A percentile compares a stretch with the other conserved stretches of the same genome.
These are phyloP conservation scores for Hawksworthiomyces lignivorus DNA, from an alignment of 2,329 filamentous ascomycete species.

Conservation along the genomic window DNA sequence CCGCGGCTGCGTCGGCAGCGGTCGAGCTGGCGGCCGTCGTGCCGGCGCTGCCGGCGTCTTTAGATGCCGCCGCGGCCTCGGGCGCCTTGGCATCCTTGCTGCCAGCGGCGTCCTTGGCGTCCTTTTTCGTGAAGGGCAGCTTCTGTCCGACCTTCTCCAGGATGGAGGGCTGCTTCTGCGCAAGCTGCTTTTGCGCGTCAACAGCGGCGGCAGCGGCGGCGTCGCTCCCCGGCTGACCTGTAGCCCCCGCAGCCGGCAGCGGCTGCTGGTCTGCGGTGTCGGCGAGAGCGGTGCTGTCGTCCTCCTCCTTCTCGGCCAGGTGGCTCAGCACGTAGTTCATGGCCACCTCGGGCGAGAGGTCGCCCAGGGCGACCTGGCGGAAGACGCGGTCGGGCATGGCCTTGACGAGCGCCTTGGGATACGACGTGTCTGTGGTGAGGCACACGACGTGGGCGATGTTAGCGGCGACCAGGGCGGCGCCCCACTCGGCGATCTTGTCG, in stretches of 20 bases:
- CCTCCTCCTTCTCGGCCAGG: constrained; percentile 45
- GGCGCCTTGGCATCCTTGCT: too few species aligned
- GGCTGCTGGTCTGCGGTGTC: constrained; percentile 10
- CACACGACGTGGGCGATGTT: constrained; percentile 94
- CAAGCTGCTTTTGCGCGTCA: too few species aligned
- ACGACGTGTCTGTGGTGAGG: constrained; percentile 81
- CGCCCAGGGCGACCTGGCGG: constrained; percentile 74
- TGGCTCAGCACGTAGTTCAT: constrained; percentile 86
- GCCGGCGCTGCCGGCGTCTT: background rate
- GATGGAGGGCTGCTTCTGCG: constrained; percentile 4
- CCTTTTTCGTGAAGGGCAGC: constrained; percentile 6
- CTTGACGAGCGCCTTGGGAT: constrained; percentile 78
- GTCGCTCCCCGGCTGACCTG: constrained; percentile 5
- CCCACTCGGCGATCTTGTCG: constrained; percentile 83
- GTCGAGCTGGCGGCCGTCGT: background rate
- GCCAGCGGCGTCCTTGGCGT: background rate
- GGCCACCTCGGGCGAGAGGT: constrained; percentile 77
- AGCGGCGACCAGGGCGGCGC: constrained; percentile 72
- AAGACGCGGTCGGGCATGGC: constrained; percentile 88
- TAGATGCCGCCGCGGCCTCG: too few species aligned
- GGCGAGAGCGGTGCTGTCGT: constrained; percentile 25
- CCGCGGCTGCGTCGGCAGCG: background rate
- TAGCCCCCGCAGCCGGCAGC: too few species aligned
- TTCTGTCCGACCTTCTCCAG: constrained; percentile 6
- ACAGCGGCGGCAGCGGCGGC: background rate